Base-by-base conservation (phyloP, 805 yeast genomes). In the Saturnispora besseyi region DNA sequence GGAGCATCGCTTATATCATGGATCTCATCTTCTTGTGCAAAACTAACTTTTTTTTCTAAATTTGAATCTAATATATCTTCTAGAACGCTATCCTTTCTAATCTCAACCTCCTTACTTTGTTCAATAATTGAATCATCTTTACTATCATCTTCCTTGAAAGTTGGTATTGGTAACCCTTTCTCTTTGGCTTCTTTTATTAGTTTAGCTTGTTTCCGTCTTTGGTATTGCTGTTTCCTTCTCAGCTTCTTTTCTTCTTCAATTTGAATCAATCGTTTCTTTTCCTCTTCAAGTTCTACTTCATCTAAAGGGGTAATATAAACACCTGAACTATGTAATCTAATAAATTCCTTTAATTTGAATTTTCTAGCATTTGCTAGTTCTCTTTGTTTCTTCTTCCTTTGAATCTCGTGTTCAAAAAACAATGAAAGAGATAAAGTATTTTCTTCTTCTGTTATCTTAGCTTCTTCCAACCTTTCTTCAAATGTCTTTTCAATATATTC, bases 401-500 rank as follows among this genome's bases (percentile, higher is more conserved):
- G 82, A 40, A 84, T 70, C 62, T 93, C 99, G 61, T 87, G 91
- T 58, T 90, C 95, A 58, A 83, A 79, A 61, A 86, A 93, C 58
- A 77, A 73, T 54, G 84, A 80, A 55, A 93, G 70, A 3, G 96
- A 84, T 28, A 78, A 70, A 2, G 80, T 69, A 63, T 93, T 93
- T 41, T 77, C 75, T 61, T 76, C 74, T 65, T 93, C 99, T 0
- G 97, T 93, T 57, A 82, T 84, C 43, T 81, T 70, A 1, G 99
- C 98, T 62, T 88, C 93, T n/a, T 76, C 82, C 42, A 85, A 65
- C 38, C 83, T 70, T 60, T 85, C 87, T 51, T 79, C 88, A 57
- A 84, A 84, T 0, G 93, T 84, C 59, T 80, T 68, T 50, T 72
- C 70, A 15, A 71, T 68, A 46, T 56, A 59, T 62, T 58, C 68